Conservation (phyloP, 345 rosid genomes). For the Clarkia xantiana region DNA sequence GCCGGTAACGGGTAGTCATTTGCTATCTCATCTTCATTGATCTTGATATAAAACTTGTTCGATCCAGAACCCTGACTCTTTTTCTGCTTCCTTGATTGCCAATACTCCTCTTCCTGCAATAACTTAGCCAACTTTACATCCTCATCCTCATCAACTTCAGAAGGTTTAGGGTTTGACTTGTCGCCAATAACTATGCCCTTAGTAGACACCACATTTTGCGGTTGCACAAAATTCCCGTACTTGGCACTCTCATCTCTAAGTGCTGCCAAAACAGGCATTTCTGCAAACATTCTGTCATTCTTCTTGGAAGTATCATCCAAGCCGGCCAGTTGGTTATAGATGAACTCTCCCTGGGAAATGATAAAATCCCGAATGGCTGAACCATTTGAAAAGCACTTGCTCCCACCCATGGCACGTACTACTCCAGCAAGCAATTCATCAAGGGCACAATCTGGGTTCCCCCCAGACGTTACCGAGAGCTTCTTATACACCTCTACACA, state of each 20-base stretch:
- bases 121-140: constrained; percentile 47
- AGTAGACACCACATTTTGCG: constrained; percentile 11
- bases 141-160: constrained; percentile 40
- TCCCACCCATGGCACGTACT: constrained; percentile 38
- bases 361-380: constrained; percentile 36
- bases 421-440: constrained; percentile 56
- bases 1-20: constrained; percentile 81
- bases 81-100: constrained; percentile 41
- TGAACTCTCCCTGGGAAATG: constrained; percentile 57
- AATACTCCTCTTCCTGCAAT: constrained; percentile 62
- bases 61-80: constrained; percentile 29
- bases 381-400: constrained; percentile 31
- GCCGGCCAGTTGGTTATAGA: constrained; percentile 46
- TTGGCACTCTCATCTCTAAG: constrained; percentile 37
- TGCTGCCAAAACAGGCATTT: constrained; percentile 35
- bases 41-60: constrained; percentile 44
- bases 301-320: constrained; percentile 44
- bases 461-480: constrained; percentile 39
- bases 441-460: constrained; percentile 36
- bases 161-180: constrained; percentile 15
- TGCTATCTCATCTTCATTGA: constrained; percentile 76
- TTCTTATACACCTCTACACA: constrained; percentile 51
- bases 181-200: constrained; percentile 28
- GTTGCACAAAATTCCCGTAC: constrained; percentile 13
- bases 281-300: constrained; percentile 23